phyloP scores from a whole-genome alignment of 2,329 filamentous ascomycete genomes.

The Pseudopyricularia cyperi region DNA sequence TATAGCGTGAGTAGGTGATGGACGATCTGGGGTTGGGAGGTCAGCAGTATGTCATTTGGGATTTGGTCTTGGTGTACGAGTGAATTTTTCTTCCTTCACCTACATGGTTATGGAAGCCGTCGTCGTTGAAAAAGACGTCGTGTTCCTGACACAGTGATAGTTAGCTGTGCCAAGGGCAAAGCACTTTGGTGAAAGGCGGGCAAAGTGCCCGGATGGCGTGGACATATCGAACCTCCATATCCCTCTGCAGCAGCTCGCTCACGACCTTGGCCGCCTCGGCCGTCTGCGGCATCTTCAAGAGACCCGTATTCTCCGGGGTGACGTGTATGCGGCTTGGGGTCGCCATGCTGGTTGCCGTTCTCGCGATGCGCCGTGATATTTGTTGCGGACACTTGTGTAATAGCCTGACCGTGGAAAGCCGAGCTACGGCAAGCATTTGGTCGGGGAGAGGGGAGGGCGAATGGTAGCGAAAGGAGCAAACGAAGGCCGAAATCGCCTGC shows the following conservation, averaged over 20 bases:
- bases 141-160: conserved; percentile 27
- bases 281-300: conserved; percentile 32
- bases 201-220: background rate
- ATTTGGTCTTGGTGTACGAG: too few species aligned
- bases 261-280: conserved; percentile 47
- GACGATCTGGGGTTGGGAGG: conserved; percentile 30
- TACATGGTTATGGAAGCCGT: conserved; percentile 72
- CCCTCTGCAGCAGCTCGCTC: conserved; percentile 60
- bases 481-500: too few species aligned
- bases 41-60: too few species aligned
- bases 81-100: too few species aligned
- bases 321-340: conserved; percentile 35
- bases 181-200: background rate
- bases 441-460: background rate
- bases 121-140: conserved; percentile 69
- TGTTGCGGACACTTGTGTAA: background rate
- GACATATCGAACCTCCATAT: conserved; percentile 42
- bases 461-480: too few species aligned
- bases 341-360: conserved; percentile 21
- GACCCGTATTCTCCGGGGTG: conserved; percentile 32
- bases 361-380: background rate
- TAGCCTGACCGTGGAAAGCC: background rate
- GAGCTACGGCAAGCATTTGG: background rate
- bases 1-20: conserved; percentile 69
- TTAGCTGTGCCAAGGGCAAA: background rate